Base-by-base conservation (phyloP, 2,329 filamentous ascomycete species). In the Penicillium hordei region DNA sequence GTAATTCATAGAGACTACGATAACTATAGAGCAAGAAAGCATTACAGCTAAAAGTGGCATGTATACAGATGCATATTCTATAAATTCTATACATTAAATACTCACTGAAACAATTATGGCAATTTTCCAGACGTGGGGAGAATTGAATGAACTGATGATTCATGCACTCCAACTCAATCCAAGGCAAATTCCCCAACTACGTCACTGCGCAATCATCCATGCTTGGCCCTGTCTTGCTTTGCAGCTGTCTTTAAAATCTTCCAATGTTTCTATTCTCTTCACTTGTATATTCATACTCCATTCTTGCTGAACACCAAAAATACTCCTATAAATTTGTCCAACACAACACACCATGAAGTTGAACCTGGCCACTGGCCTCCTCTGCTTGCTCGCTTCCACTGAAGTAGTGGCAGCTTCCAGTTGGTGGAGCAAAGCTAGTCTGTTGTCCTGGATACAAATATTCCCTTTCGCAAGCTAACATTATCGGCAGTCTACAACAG, bases 391-490 rank as follows among this genome's bases (percentile, higher is more conserved):
- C 58, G 88, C 89, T 72, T 84, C 88, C 40, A 72, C 73, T 40
- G 85, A 90, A 71, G 83, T 82, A 61, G 86, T 85, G 48, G 78
- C 86, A 62, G 90, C 87, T 64, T 92, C 88, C 79, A 89, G 79
- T 76, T 97, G 92, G 92, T 92, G 96, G 86, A 74, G 84, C 72
- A 94, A 91, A 77, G 82, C 91, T 71, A 89, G 93, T 96, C 83
- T 69, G 89, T 78, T 48, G 3, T 42, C 44, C 21, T 34, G 8
- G n/a, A 1, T 12, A 33, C 12, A 33, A n/a, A 34, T 12, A 52
- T 25, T 1, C 8, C 19, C 10, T 15, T 17, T 52, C 2, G 27
- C 15, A 55, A 57, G 31, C 46, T 50, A 58, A 59, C 34, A 39
- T 31, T 55, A 39, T 38, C 57, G 45, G 15, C 71, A 96, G 93